Conservation (phyloP, 768 basidiomycete species). For the Artomyces pyxidatus region DNA sequence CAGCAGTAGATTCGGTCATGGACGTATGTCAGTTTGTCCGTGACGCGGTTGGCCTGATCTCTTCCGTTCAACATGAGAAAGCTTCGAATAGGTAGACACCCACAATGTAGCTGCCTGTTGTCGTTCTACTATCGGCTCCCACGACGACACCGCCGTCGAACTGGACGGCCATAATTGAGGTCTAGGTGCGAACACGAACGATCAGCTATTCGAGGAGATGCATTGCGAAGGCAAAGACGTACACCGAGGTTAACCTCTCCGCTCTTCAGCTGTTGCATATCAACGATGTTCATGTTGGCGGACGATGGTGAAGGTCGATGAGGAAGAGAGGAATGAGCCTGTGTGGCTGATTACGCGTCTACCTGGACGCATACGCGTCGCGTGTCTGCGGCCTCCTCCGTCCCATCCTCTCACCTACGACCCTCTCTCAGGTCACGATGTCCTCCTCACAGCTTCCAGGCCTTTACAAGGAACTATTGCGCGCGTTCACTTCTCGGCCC, state of each 20-base stretch:
- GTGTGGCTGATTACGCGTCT: conserved; percentile 12
- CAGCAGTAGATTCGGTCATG: conserved; percentile 99
- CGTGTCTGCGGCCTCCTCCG: neutral
- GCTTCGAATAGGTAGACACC: conserved; percentile 20
- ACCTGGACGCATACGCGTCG: conserved; percentile 21
- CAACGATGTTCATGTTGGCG: conserved; percentile 52
- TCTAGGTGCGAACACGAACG: too few relatives aligned
- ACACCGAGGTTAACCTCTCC: conserved; percentile 98
- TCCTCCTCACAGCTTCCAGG: conserved; percentile 43
- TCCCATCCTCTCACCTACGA: neutral
- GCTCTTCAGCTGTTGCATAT: conserved; percentile 80
- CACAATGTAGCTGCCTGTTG: conserved; percentile 94
- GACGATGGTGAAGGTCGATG: conserved; percentile 29
- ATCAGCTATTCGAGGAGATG: neutral
- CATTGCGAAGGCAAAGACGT: conserved; percentile 29
- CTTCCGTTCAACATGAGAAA: neutral
- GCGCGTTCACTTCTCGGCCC: conserved; percentile 55
- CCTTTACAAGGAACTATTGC: conserved; percentile 59
- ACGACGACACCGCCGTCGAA: conserved; percentile 93
- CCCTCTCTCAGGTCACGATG: conserved; percentile 28
- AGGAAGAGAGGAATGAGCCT: conserved; percentile 22
- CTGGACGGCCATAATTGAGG: conserved; percentile 98
- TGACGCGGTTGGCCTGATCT: conserved; percentile 99
- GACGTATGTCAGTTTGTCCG: conserved; percentile 93
- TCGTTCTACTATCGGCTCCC: conserved; percentile 96